Base-by-base conservation (phyloP, 495 filamentous ascomycete genomes). In the Lindgomyces ingoldianus region DNA sequence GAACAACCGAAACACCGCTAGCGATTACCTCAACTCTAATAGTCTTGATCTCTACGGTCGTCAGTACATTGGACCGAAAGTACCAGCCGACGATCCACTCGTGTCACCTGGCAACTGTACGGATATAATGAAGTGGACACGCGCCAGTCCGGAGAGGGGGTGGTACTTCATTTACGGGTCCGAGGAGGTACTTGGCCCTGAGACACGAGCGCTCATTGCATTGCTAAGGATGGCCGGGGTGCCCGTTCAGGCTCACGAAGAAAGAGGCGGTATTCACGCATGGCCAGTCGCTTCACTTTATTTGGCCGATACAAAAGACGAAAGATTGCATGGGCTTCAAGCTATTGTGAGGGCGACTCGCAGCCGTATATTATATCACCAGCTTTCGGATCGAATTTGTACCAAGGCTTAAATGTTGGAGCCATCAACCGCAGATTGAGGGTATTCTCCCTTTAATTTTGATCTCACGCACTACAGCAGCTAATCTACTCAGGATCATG, bases 281-380 rank as follows among this genome's bases (percentile, higher is more conserved):
- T 92, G 89, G 90, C 89, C 89, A 14, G 85, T 93, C 25, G 89
- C 85, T 16, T 81, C 80, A 30, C 70, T 91, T 45, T 92, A 90
- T 70, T 74, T 91, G 18, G 83, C 83, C 52, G 77, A 78, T 45
- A 81, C 78, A 22, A 70, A 74, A 45, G 75, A 78, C n/a, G 78
- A 82, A 72, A 75, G 89, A 62, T 74, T 81, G 62, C 79, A 79
- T 45, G 88, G 87, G 11, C 68, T 92, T 63, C 76, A 72, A 54
- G 70, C 75, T 66, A 77, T 91, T 47, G 83, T 82, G 2, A 74
- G 53, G 10, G 36, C 41, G 21, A 55, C 22, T 29, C 33, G 33
- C 33, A 22, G 41, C 8, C 29, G 51, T 33, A 41, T 55, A 42
- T 30, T 18, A 41, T 55, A 55, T n/a, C 51, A 30, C 3, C 22